phyloP scores from a whole-genome alignment of 2,329 filamentous ascomycete species.

The Penicillium carneum region DNA sequence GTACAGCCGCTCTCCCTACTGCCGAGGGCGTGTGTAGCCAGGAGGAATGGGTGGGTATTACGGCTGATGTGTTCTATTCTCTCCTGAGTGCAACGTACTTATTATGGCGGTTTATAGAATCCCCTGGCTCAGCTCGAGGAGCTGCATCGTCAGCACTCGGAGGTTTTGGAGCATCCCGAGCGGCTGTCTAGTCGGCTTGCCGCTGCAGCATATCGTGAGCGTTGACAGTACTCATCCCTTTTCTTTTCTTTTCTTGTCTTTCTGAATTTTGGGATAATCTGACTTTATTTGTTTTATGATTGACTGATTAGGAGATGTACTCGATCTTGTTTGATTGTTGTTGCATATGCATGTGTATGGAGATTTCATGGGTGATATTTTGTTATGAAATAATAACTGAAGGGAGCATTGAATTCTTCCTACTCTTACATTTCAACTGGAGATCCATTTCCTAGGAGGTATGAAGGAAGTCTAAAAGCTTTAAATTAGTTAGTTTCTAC shows the following conservation, averaged over 20 bases:
- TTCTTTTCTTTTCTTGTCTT: background rate
- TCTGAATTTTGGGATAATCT: constrained; percentile 1
- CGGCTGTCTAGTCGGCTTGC: constrained; percentile 34
- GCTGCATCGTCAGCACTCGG: constrained; percentile 71
- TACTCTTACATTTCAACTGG: background rate
- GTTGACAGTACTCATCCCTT: background rate
- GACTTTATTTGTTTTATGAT: background rate
- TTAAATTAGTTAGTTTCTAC: background rate
- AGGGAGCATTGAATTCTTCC: background rate
- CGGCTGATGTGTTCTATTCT: constrained; percentile 55
- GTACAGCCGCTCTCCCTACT: constrained; percentile 64
- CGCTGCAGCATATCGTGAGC: constrained; percentile 3
- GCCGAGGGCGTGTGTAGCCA: constrained; percentile 86
- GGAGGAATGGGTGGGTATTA: constrained; percentile 89
- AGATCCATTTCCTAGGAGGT: background rate
- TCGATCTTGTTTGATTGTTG: constrained; percentile 1
- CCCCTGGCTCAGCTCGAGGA: constrained; percentile 73
- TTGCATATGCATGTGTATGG: constrained; percentile 19
- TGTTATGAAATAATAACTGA: constrained; percentile 10
- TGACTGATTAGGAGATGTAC: constrained; percentile 1
- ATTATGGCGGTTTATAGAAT: constrained; percentile 66
- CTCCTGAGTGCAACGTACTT: constrained; percentile 54
- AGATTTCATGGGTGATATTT: constrained; percentile 4
- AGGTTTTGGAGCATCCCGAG: constrained; percentile 61
- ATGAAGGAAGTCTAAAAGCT: too few species aligned